Percentiles rank a stretch among this genome's conserved stretches.
phyloP scores from a whole-genome alignment of 202 grass and related monocot genomes.

The Hordeum pubiflorum region DNA sequence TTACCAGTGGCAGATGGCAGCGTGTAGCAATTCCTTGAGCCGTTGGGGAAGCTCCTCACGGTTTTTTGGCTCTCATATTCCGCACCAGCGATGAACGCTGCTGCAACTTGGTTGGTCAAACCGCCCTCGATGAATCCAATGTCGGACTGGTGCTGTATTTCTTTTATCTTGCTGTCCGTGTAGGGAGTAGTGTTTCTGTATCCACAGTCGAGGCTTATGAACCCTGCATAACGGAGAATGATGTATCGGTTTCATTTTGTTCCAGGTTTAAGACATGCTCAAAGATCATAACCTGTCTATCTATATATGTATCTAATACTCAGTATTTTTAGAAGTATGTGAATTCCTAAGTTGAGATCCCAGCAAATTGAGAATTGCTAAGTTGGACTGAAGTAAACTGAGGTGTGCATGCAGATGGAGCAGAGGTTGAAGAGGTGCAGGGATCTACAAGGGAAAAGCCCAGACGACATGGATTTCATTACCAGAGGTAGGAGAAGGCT shows the following conservation, averaged over 20 bases:
- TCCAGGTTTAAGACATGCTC: background rate
- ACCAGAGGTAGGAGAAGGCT: background rate
- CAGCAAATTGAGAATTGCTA: background rate
- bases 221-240: background rate
- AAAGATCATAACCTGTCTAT: background rate
- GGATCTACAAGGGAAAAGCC: background rate
- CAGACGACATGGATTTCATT: background rate
- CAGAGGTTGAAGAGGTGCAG: background rate
- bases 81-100: background rate
- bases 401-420: background rate
- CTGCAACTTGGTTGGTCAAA: background rate
- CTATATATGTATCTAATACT: too few relatives aligned
- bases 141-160: background rate
- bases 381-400: background rate
- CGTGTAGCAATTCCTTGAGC: background rate
- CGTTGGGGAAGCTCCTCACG: constrained; percentile 6
- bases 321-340: too few relatives aligned
- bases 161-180: background rate
- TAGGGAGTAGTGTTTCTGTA: background rate
- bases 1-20: background rate
- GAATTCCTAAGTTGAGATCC: background rate
- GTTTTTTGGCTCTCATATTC: background rate
- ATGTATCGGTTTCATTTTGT: background rate
- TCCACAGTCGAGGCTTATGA: constrained; percentile 21
- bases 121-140: background rate